Evolutionary conservation across 208 protist species (phyloP).

Genomic region (Borovskyia barvae): DNA sequence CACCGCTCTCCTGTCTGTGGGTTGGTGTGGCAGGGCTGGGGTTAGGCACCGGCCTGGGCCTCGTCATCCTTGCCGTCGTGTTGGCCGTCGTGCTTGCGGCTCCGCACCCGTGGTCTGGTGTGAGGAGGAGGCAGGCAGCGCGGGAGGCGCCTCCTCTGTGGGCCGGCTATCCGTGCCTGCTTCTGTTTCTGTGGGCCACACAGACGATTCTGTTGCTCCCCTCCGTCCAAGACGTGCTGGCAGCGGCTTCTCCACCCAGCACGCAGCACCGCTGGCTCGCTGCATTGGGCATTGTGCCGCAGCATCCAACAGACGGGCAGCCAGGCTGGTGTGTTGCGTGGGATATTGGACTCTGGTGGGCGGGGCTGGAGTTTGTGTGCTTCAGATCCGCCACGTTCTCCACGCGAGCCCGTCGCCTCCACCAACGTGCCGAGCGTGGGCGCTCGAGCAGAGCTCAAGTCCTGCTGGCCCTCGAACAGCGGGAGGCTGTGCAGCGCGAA

Average conservation of each 20-base stretch:
- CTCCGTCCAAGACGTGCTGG: conserved; percentile 5
- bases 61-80: conserved; percentile 3
- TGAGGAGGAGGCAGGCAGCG: too few species aligned
- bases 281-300: conserved; percentile 5
- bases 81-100: conserved; percentile 1
- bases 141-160: too few species aligned
- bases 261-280: neutral
- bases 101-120: conserved; percentile 12
- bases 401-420: too few species aligned
- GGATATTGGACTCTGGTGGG: conserved; percentile 23
- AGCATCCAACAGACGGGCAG: neutral
- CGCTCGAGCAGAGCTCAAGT: neutral
- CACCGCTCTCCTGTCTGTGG: conserved; percentile 14
- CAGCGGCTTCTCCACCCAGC: neutral
- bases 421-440: neutral
- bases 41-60: conserved; percentile 8
- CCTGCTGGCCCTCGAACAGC: neutral
- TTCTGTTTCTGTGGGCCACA: conserved; percentile 16
- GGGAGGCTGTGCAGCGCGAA: conserved; percentile 3
- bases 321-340: conserved; percentile 2
- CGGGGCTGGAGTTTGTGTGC: conserved; percentile 17
- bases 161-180: conserved; percentile 1
- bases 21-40: conserved; percentile 7
- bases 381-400: conserved; percentile 1
- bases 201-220: neutral